Conservation (phyloP, 2,329 filamentous ascomycete species). For the Colletotrichum tropicale region DNA sequence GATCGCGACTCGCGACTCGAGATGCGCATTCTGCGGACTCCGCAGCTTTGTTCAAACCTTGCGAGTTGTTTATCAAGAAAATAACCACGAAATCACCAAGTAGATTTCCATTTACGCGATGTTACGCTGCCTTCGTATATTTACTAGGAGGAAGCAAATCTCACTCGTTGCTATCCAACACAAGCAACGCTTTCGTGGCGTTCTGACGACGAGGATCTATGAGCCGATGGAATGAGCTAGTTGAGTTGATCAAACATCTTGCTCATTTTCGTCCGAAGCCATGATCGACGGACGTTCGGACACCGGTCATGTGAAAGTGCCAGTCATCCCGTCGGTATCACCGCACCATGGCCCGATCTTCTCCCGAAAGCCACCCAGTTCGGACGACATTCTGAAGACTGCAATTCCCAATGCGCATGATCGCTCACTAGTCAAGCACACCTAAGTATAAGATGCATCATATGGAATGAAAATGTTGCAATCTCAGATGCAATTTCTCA, state of each 20-base stretch:
- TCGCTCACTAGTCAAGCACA: background rate
- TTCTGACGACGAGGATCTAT: rapidly evolving
- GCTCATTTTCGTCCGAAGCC: background rate
- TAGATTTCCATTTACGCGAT: rapidly evolving
- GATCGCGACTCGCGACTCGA: background rate
- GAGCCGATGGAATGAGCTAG: background rate
- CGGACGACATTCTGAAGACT: background rate
- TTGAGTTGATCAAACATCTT: background rate
- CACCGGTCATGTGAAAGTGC: background rate
- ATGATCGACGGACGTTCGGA: background rate
- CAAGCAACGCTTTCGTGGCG: background rate
- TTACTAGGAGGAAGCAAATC: background rate
- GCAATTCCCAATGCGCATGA: background rate
- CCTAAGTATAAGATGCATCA: background rate
- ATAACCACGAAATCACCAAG: background rate
- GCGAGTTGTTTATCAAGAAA: rapidly evolving
- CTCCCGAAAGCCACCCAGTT: background rate
- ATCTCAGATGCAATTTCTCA: background rate
- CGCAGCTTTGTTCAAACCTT: background rate
- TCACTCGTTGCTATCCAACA: background rate
- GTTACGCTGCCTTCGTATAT: background rate
- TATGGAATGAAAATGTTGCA: background rate
- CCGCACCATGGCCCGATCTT: background rate
- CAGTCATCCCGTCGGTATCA: background rate
- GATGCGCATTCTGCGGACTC: background rate